Evolutionary conservation across 2,329 filamentous ascomycete genomes (phyloP), one percentile per base, ranked within the genome.

Genomic region (Dendryphion nanum): DNA sequence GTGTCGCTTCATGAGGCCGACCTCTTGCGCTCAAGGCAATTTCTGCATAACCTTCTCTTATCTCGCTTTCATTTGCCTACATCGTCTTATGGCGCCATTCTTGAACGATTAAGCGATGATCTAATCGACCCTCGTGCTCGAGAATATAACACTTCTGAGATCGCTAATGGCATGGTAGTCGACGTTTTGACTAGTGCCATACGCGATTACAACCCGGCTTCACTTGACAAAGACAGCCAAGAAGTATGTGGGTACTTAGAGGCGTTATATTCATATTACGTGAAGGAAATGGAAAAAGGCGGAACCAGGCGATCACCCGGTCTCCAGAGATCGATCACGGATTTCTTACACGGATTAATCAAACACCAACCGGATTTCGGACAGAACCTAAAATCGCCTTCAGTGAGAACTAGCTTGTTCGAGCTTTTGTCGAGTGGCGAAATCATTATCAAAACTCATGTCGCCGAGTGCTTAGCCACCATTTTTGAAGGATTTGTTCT

Each of bases 401-500:
- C 82, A 2, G 74, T 80, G 6, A 70, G 87, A 45, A 88, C 86
- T 6, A 86, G 78, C 33, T 74, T 97, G 3, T 81, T 97, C 38
- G 76, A 75, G 8, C 79, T 97, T 16, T 71, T 97, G 6, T 70
- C 77, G 29, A 72, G 77, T 12, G 81, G 84, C 1, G 73, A 79
- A 37, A 79, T 91, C 53, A 64, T 73, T 8, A 83, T 93, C 32
- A 93, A 94, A 55, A 89, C 86, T 55, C 79, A 78, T 42, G 78
- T 95, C 37, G 83, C 85, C 0, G 72, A 79, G 38, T 75, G 77
- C 3, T 71, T 97, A 14, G 79, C 88, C 1, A 72, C 73, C 5
- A 74, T 98, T 18, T 98, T 98, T 61, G 78, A 81, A 10, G 76
- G 86, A 2, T 97, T 86, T 55, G 76, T 90, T n/a, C 74, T 96